phyloP scores from a whole-genome alignment of 148 eudicot species.

The Diospyros kaki region DNA sequence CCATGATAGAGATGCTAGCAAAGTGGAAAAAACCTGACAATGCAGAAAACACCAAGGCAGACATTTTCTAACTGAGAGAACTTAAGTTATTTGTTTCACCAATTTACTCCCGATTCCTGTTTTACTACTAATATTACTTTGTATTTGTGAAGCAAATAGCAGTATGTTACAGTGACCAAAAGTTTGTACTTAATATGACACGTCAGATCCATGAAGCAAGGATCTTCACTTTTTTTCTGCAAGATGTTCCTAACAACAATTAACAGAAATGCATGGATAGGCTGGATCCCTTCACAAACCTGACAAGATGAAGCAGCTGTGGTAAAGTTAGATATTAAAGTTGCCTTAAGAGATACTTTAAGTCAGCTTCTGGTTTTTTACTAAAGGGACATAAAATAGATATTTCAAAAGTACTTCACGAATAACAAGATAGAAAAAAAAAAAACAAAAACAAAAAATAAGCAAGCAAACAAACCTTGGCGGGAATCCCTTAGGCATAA shows the following conservation, averaged over 20 bases:
- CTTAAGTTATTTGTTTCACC: background rate
- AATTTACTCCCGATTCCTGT: background rate
- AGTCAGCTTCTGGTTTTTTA: background rate
- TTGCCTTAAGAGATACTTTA: background rate
- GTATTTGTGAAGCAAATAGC: background rate
- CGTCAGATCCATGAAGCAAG: background rate
- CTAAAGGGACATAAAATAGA: background rate
- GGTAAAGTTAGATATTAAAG: background rate
- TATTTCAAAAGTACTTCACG: background rate
- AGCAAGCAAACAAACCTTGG: no score
- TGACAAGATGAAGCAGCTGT: constrained; percentile 1
- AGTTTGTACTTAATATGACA: background rate
- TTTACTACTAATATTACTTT: background rate
- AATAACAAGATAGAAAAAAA: background rate
- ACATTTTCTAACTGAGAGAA: background rate
- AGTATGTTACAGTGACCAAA: background rate
- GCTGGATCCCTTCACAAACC: background rate
- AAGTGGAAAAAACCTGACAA: background rate
- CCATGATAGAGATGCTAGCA: background rate
- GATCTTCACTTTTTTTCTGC: background rate
- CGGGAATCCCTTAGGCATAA: no score
- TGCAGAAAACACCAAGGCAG: background rate
- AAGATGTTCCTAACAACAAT: background rate
- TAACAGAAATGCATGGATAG: background rate
- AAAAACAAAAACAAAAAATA: no score